Conservation (phyloP, 352 stramenopile genomes). For the Phytopythium delawarense region DNA sequence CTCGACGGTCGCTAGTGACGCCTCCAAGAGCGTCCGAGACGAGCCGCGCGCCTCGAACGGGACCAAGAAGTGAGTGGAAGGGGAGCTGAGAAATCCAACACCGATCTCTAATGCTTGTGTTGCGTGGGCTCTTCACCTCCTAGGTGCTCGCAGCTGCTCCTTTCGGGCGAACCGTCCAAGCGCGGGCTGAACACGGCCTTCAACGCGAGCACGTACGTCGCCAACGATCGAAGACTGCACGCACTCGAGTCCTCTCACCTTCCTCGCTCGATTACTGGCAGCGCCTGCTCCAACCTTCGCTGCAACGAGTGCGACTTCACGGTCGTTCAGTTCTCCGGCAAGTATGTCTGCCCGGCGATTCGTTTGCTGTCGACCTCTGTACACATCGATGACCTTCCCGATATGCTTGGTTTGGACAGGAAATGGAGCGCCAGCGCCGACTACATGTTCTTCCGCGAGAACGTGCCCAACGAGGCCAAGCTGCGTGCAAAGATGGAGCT, state of each 20-base stretch:
- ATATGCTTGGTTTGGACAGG: slow-evolving; percentile 16
- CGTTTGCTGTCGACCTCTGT: background rate
- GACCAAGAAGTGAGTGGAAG: slow-evolving; percentile 50
- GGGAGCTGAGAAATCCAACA: background rate
- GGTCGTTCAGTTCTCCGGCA: slow-evolving; percentile 68
- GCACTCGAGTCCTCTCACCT: background rate
- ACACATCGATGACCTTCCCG: background rate
- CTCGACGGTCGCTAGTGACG: background rate
- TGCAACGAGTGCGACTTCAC: slow-evolving; percentile 85
- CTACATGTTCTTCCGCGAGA: slow-evolving; percentile 87
- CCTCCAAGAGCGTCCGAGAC: slow-evolving; percentile 12
- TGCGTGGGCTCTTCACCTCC: background rate
- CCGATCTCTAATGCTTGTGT: background rate
- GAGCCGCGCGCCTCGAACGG: slow-evolving; percentile 31
- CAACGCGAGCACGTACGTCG: slow-evolving; percentile 36
- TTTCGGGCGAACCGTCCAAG: slow-evolving; percentile 52
- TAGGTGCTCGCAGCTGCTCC: slow-evolving; percentile 52
- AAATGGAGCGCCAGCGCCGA: slow-evolving; percentile 67
- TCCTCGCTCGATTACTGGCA: slow-evolving; percentile 10
- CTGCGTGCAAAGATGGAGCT: slow-evolving; percentile 61
- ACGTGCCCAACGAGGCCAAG: slow-evolving; percentile 67
- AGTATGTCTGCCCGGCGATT: slow-evolving; percentile 25
- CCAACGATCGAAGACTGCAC: background rate
- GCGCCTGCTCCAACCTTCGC: slow-evolving; percentile 61
- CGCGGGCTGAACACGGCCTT: slow-evolving; percentile 58